These are phyloP conservation scores for Theobroma grandiflorum DNA, from an alignment of 441 rosid species.

Conservation along the genomic window DNA sequence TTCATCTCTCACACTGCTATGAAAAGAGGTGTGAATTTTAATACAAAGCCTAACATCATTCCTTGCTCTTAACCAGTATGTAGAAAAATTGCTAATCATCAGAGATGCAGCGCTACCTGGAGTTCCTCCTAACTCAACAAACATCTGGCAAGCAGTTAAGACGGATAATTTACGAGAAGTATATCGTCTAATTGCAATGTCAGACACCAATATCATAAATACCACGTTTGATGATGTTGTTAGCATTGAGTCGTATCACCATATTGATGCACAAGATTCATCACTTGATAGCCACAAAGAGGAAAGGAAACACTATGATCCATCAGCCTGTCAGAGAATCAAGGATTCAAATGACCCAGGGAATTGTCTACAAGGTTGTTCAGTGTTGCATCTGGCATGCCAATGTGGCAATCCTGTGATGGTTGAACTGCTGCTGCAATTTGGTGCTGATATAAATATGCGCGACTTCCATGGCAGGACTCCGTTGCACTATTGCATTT, in stretches of 20 bases:
- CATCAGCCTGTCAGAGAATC: constrained; percentile 63
- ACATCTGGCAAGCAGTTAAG: constrained; percentile 86
- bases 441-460: constrained; percentile 75
- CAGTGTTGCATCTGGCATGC: constrained; percentile 86
- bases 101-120: constrained; percentile 47
- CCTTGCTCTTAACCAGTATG: constrained; percentile 55
- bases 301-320: constrained; percentile 55
- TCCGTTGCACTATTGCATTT: constrained; percentile 85
- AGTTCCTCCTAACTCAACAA: constrained; percentile 35
- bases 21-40: not conserved
- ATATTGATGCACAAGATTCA: constrained; percentile 41
- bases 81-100: constrained; percentile 67
- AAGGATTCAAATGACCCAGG: constrained; percentile 65
- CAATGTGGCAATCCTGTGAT: constrained; percentile 62
- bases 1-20: not conserved
- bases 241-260: constrained; percentile 52
- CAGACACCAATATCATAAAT: constrained; percentile 58
- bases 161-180: constrained; percentile 70
- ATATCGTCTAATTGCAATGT: constrained; percentile 68
- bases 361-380: constrained; percentile 86
- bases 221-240: constrained; percentile 64
- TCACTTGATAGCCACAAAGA: constrained; percentile 22
- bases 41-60: not conserved
- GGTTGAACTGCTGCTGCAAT: constrained; percentile 89
- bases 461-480: constrained; percentile 84